Evolutionary conservation across 306 rosid genomes (phyloP), one percentile per base, ranked within the genome.

Genomic region (Vicia faba): DNA sequence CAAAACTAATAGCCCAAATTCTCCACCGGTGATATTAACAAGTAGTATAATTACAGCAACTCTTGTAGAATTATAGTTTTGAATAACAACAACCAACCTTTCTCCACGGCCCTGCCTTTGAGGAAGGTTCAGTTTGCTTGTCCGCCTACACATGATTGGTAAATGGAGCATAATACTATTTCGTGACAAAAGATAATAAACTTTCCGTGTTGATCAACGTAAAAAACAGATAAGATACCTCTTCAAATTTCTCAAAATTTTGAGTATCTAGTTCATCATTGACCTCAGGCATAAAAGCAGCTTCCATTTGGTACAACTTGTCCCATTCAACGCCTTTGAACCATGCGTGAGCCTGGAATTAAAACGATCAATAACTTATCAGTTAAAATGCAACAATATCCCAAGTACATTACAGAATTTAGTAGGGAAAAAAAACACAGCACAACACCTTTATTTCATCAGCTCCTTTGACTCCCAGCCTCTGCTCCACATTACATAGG

Each of bases 71-170:
- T 6, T 29, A 55, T 10, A 66, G 61, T 56, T 56, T 60, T 62
- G 18, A 77, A 64, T 54, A 54, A 76, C 64, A 76, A 51, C 71
- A 31, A 84, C 89, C 70, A 74, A 95, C 99, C 99, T 95, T 90
- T 82, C 97, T 90, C 99, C 99, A 95, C 11, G 99, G 99, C 68
- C 99, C 99, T 49, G 96, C 75, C 71, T 82, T 90, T 57, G 97
- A 73, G 69, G 96, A 86, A 28, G 91, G 61, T 56, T 84, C 91
- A 79, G 77, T 88, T 84, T 85, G 77, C 74, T 62, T 82, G 71
- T 90, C 97, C 70, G 67, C 84, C 99, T 95, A 61, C 65, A 62
- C 38, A 65, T 51, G 66, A 83, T 61, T 39, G 54, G 67, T 26
- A 60, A 79, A 64, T 29, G 28, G 33, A 64, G 39, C 62, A 74